phyloP scores from a whole-genome alignment of 495 filamentous ascomycete species.

The Lasiosphaeria miniovina region DNA sequence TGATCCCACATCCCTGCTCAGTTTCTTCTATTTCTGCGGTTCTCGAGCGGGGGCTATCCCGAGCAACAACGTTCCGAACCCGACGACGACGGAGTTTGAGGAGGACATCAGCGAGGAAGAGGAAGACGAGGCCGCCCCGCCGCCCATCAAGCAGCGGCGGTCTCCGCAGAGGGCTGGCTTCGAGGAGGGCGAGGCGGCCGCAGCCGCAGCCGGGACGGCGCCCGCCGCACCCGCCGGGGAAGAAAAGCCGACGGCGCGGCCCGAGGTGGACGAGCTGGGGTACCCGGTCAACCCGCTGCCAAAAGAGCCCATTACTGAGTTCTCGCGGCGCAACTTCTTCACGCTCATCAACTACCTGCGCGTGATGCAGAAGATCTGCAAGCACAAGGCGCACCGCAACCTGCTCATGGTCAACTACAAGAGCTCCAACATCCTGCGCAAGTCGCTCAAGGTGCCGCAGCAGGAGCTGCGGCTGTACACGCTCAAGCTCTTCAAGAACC shows the following conservation, averaged over 20 bases:
- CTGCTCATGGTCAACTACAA: conserved; percentile 93
- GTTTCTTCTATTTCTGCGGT: conserved; percentile 88
- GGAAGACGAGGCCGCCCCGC: conserved; percentile 61
- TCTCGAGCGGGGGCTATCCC: conserved; percentile 39
- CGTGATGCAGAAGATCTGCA: conserved; percentile 94
- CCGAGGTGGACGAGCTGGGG: conserved; percentile 86
- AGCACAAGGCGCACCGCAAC: conserved; percentile 89
- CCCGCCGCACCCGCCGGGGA: background rate
- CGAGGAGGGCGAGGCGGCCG: background rate
- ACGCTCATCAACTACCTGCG: conserved; percentile 89
- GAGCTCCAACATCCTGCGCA: conserved; percentile 80
- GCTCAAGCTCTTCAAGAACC: conserved; percentile 95
- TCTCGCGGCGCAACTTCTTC: conserved; percentile 93
- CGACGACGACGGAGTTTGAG: conserved; percentile 28
- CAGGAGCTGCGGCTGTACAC: conserved; percentile 85
- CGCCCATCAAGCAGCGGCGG: conserved; percentile 65
- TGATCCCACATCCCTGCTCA: conserved; percentile 25
- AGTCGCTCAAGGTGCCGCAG: conserved; percentile 86
- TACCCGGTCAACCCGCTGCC: conserved; percentile 64
- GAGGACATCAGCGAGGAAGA: conserved; percentile 11
- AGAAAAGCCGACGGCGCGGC: conserved; percentile 46
- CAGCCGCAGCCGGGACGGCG: background rate
- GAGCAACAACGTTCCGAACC: conserved; percentile 18
- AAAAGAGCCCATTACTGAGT: conserved; percentile 79
- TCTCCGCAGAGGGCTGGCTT: conserved; percentile 28